Evolutionary conservation across 1,284 basidiomycete species (phyloP), one percentile per base, ranked within the genome.

Genomic region (Moniliella sp.): DNA sequence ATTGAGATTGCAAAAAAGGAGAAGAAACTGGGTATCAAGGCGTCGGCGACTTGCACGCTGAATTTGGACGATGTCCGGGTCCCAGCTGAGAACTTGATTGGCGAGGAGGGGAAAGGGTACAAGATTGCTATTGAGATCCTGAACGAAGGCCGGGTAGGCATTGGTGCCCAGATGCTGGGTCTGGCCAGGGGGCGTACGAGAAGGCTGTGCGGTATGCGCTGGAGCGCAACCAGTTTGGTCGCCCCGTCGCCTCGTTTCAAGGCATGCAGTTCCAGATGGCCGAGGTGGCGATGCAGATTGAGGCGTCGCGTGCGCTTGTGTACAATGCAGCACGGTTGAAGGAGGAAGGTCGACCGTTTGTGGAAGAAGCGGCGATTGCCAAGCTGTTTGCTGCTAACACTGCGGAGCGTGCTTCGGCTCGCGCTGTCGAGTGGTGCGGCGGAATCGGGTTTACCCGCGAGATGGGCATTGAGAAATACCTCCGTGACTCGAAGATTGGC

Each of bases 1-100:
- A 71, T 99, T 44, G 69, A 93, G 62, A 84, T 97, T 42, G 84
- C 84, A 28, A 99, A 99, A 70, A 94, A 94, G 67, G 88, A 99
- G 64, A 75, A 88, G 64, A 99, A 99, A 65, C 74, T 97, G 34
- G 88, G 88, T 38, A 97, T 97, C 61, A 71, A 78, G 32, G 84
- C 88, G 0, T 88, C 81, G n/a, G 91, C 83, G 14, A 97, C 88
- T 0, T 99, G 88, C 62, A 75, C 82, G 1, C 70, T 99, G 43
- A 81, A 78, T 66, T 91, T 99, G 61, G 91, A 99, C 65, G 83
- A 93, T 57, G 65, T 97, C 56, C 76, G 74, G 48, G 70, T 99
- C 27, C 91, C 88, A 3, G 76, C 72, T 35, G 83, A 80, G 64
- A 94, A 97, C 61, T 65, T 99, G 37, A 76, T 99, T 47, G 88